Conservation (phyloP, 805 yeast species). For the Saturnispora halmiae region DNA sequence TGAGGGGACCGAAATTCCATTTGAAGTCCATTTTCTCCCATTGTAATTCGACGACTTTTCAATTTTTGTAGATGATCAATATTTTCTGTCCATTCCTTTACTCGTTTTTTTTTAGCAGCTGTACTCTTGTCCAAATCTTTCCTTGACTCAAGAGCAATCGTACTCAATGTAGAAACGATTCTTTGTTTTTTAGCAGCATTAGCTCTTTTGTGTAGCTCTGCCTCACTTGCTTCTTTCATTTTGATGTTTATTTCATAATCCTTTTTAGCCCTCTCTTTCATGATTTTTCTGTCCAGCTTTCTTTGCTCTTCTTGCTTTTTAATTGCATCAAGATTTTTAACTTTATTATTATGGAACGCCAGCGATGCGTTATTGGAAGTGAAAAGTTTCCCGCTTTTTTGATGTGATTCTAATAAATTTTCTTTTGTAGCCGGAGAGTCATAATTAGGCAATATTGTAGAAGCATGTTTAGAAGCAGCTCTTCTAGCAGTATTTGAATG, state of each 20-base stretch:
- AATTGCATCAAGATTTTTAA: conserved; percentile 38
- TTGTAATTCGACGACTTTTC: not conserved
- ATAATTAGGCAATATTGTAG: conserved; percentile 16
- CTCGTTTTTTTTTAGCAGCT: not conserved
- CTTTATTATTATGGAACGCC: conserved; percentile 44
- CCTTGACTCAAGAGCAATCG: not conserved
- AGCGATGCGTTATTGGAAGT: conserved; percentile 34
- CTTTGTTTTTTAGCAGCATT: conserved; percentile 1
- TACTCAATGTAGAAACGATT: not conserved
- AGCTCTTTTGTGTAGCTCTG: conserved; percentile 1
- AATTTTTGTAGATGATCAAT: conserved; percentile 1
- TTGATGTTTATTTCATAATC: conserved; percentile 5
- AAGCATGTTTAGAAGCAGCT: not conserved
- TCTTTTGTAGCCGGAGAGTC: conserved; percentile 5
- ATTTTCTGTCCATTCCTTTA: conserved; percentile 4
- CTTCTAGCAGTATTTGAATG: too few species aligned
- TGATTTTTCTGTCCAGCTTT: conserved; percentile 32
- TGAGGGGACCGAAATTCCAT: not conserved
- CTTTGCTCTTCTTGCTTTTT: conserved; percentile 32
- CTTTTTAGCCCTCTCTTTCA: conserved; percentile 23
- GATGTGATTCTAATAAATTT: conserved; percentile 12
- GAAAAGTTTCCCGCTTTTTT: conserved; percentile 24
- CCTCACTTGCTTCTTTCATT: conserved; percentile 6
- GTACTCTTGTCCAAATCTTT: conserved; percentile 1
- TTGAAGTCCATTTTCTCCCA: not conserved